Evolutionary conservation across 805 yeast species (phyloP).

Genomic region (Tetrapisispora fleetii): DNA sequence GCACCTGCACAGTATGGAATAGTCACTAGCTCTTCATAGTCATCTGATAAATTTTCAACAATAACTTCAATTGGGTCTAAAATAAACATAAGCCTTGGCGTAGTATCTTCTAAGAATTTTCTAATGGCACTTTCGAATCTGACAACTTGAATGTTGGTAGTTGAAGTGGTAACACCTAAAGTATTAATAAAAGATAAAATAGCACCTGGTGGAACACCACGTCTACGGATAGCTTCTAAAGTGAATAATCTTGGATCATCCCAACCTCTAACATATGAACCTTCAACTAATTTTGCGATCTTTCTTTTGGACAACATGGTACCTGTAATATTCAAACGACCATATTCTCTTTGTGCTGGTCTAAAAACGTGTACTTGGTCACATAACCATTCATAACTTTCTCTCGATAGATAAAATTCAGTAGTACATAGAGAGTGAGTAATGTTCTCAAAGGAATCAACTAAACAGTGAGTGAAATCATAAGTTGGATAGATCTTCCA

Average conservation of each 20-base stretch:
- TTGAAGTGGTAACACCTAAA: slow-evolving; percentile 91
- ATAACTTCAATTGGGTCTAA: slow-evolving; percentile 78
- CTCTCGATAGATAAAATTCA: slow-evolving; percentile 85
- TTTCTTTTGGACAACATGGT: slow-evolving; percentile 92
- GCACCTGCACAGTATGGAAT: slow-evolving; percentile 89
- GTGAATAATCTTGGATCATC: slow-evolving; percentile 92
- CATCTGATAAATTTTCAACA: slow-evolving; percentile 71
- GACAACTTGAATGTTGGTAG: slow-evolving; percentile 80
- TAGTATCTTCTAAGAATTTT: slow-evolving; percentile 74
- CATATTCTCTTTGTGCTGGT: slow-evolving; percentile 98
- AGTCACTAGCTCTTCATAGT: slow-evolving; percentile 55
- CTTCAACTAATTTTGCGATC: slow-evolving; percentile 84
- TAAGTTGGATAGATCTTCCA: slow-evolving; percentile 99
- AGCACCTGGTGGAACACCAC: slow-evolving; percentile 99
- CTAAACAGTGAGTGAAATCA: slow-evolving; percentile 98
- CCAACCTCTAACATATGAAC: slow-evolving; percentile 84
- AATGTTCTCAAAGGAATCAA: slow-evolving; percentile 93
- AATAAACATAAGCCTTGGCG: slow-evolving; percentile 92
- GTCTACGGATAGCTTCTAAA: slow-evolving; percentile 85
- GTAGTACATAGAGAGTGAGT: slow-evolving; percentile 94
- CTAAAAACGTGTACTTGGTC: slow-evolving; percentile 89
- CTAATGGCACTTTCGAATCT: slow-evolving; percentile 88
- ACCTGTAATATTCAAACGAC: slow-evolving; percentile 90
- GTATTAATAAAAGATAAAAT: slow-evolving; percentile 87
- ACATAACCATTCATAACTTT: slow-evolving; percentile 97